These are phyloP conservation scores for Xylaria sp. DNA, from an alignment of 2,329 filamentous ascomycete genomes.

Conservation along the genomic window DNA sequence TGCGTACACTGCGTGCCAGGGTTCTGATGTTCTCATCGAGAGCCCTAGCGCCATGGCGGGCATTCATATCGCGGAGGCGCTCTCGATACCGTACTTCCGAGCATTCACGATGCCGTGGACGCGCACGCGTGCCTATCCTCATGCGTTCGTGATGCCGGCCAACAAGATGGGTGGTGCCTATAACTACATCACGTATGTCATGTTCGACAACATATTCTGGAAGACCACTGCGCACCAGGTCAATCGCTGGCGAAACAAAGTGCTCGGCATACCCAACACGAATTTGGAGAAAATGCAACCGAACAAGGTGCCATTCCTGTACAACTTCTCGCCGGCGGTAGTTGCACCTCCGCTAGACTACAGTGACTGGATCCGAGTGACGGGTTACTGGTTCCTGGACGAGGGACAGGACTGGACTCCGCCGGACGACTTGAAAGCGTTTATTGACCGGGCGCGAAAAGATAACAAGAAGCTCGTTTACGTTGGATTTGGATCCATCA, in stretches of 20 bases:
- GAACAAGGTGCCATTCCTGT: constrained; percentile 96
- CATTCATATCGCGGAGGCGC: constrained; percentile 92
- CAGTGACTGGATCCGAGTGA: constrained; percentile 95
- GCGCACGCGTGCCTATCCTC: constrained; percentile 87
- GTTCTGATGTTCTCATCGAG: constrained; percentile 85
- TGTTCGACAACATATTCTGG: constrained; percentile 98
- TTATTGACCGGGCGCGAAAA: constrained; percentile 74
- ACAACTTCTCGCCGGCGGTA: constrained; percentile 92
- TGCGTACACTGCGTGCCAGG: constrained; percentile 78
- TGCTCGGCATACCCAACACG: constrained; percentile 73
- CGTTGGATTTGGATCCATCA: constrained; percentile 93
- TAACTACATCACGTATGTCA: constrained; percentile 90
- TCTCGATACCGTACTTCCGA: constrained; percentile 90
- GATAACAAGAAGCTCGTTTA: constrained; percentile 93
- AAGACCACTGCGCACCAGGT: constrained; percentile 85
- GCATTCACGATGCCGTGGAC: constrained; percentile 99
- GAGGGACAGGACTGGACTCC: constrained; percentile 66
- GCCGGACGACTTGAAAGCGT: constrained; percentile 67
- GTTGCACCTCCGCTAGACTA: constrained; percentile 94
- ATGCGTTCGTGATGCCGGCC: constrained; percentile 89
- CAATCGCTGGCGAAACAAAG: constrained; percentile 84
- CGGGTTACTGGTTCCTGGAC: constrained; percentile 96
- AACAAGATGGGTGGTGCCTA: constrained; percentile 93
- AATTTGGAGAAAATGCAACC: constrained; percentile 86
- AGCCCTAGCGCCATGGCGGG: constrained; percentile 95